Conservation (phyloP, 2,329 filamentous ascomycete genomes). For the Rhynchosporium secalis region DNA sequence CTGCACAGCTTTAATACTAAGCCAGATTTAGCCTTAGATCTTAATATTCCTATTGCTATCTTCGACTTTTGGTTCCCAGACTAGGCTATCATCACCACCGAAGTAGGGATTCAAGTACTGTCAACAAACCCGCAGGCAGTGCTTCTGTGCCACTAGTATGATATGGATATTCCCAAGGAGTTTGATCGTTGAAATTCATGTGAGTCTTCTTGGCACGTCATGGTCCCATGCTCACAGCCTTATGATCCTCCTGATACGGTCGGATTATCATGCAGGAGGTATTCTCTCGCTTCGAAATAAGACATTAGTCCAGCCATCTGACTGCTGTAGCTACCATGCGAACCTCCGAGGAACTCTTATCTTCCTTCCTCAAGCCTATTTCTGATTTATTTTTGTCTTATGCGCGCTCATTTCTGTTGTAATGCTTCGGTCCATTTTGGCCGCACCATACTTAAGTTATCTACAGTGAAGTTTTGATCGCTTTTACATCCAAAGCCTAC, state of each 20-base stretch:
- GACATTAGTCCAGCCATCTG: neutral
- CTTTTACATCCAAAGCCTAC: neutral
- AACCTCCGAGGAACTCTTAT: neutral
- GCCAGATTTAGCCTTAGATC: neutral
- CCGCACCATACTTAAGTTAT: neutral
- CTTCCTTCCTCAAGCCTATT: neutral
- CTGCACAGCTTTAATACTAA: neutral
- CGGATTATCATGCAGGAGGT: slow-evolving; percentile 12
- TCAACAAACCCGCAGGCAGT: too few species aligned
- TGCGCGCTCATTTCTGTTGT: slow-evolving; percentile 8
- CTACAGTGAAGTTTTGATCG: slow-evolving; percentile 15
- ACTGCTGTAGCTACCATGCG: neutral
- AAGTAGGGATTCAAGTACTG: too few species aligned
- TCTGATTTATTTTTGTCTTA: neutral
- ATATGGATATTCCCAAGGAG: too few species aligned
- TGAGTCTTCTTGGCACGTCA: neutral
- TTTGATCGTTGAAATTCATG: neutral
- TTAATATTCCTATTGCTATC: too few species aligned
- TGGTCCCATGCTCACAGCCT: neutral
- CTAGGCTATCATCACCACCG: too few species aligned
- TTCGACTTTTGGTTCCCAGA: too few species aligned
- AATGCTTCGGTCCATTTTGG: slow-evolving; percentile 8
- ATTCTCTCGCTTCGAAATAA: slow-evolving; percentile 10
- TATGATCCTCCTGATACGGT: slow-evolving; percentile 1
- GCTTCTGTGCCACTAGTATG: too few species aligned